These are phyloP conservation scores for Themeda triandra DNA, from an alignment of 176 grass and related monocot genomes.

Conservation along the genomic window DNA sequence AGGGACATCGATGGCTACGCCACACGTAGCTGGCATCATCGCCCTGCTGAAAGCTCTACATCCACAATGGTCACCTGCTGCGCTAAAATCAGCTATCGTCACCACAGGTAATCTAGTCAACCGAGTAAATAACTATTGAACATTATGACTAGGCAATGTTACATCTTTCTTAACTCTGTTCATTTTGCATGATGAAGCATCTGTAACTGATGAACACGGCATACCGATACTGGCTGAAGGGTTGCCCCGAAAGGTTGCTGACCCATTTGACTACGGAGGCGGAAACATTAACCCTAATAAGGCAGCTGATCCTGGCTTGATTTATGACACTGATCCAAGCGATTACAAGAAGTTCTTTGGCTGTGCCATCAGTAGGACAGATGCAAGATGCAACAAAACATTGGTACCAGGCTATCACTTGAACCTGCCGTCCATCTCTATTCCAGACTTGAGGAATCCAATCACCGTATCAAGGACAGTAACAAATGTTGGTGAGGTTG, in stretches of 20 bases:
- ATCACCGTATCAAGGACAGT: background rate
- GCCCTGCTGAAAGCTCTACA: constrained; percentile 17
- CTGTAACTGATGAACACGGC: background rate
- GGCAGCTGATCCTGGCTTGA: no score
- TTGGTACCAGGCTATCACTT: background rate
- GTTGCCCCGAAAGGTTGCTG: constrained; percentile 12
- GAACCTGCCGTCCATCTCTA: constrained; percentile 16
- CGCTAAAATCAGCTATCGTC: no score
- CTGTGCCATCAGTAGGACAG: background rate
- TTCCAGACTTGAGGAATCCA: constrained; percentile 2
- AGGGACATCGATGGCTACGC: constrained; percentile 32
- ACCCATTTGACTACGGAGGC: constrained; percentile 34
- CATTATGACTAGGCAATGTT: no score
- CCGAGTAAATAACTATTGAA: no score
- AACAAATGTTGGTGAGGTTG: no score
- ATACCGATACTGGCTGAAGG: constrained; percentile 35
- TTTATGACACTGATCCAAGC: background rate
- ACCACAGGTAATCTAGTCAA: no score
- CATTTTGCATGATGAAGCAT: background rate
- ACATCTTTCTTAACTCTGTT: no score
- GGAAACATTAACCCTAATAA: constrained; percentile 20
- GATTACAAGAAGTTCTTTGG: constrained; percentile 9
- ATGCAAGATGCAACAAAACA: background rate
- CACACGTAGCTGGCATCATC: constrained; percentile 11
- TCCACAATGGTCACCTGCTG: background rate